Conservation (phyloP, 192 early-diverging fungal species). For the Umbelopsis vinacea region DNA sequence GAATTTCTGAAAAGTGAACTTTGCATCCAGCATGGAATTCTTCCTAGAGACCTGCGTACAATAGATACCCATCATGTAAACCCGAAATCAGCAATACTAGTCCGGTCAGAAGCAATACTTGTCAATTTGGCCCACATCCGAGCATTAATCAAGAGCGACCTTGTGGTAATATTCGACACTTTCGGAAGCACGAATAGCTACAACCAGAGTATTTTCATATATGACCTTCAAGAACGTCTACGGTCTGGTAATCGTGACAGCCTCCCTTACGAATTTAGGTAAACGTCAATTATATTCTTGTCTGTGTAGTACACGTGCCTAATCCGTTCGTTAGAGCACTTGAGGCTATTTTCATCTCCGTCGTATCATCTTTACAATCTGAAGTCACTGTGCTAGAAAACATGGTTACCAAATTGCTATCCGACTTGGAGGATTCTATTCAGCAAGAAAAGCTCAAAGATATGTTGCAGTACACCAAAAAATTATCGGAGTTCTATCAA, state of each 20-base stretch:
- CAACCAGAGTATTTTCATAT: slow-evolving; percentile 75
- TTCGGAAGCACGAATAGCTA: slow-evolving; percentile 69
- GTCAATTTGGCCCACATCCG: slow-evolving; percentile 82
- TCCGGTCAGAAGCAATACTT: slow-evolving; percentile 80
- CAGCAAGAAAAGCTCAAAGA: slow-evolving; percentile 76
- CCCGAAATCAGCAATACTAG: slow-evolving; percentile 81
- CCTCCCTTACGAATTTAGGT: slow-evolving; percentile 62
- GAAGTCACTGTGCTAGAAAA: slow-evolving; percentile 71
- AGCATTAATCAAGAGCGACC: slow-evolving; percentile 81
- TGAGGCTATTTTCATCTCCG: slow-evolving; percentile 80
- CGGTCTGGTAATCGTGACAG: slow-evolving; percentile 49
- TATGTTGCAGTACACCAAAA: slow-evolving; percentile 77
- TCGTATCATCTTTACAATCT: slow-evolving; percentile 67
- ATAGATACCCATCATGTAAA: slow-evolving; percentile 77
- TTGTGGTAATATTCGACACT: slow-evolving; percentile 77
- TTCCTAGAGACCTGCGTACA: slow-evolving; percentile 87
- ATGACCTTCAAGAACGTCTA: slow-evolving; percentile 79
- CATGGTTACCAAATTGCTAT: slow-evolving; percentile 59
- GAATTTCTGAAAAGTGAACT: slow-evolving; percentile 81
- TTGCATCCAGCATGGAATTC: slow-evolving; percentile 74
- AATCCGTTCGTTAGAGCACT: slow-evolving; percentile 58
- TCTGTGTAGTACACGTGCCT: neutral
- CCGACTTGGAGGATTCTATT: slow-evolving; percentile 70
- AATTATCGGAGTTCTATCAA: slow-evolving; percentile 78
- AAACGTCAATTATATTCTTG: neutral